phyloP scores from a whole-genome alignment of 2,329 filamentous ascomycete genomes.

The Lithohypha guttulata region DNA sequence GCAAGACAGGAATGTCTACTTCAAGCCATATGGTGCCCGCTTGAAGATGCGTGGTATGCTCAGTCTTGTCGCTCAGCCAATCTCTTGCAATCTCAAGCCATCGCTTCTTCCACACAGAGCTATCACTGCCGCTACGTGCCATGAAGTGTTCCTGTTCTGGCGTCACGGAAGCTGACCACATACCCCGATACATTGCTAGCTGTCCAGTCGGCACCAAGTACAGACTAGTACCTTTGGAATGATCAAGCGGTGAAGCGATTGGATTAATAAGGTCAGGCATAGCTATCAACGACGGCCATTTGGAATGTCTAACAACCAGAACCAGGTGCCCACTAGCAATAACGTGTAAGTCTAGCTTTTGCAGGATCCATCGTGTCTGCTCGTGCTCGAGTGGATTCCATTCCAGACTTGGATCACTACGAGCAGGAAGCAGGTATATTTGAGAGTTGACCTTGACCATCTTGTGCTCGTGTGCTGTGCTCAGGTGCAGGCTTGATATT shows the following conservation, averaged over 20 bases:
- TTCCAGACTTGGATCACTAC: not conserved
- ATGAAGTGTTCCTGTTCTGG: not conserved
- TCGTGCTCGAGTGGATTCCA: not conserved
- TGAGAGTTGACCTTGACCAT: not conserved
- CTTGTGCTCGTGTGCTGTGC: not conserved
- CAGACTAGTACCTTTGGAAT: not conserved
- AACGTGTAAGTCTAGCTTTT: slow-evolving; percentile 17
- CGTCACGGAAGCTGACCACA: not conserved
- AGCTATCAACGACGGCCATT: not conserved
- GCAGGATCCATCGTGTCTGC: not conserved
- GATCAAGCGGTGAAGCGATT: not conserved
- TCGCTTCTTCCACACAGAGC: no score
- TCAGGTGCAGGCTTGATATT: slow-evolving; percentile 16
- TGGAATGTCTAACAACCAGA: slow-evolving; percentile 7
- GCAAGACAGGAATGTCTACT: slow-evolving; percentile 13
- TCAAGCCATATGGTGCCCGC: slow-evolving; percentile 14
- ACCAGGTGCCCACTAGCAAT: slow-evolving; percentile 18
- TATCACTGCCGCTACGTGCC: no score
- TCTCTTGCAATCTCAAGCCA: slow-evolving; percentile 2
- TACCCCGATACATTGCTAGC: slow-evolving; percentile 2
- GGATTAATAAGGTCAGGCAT: not conserved
- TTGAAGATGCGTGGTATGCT: not conserved
- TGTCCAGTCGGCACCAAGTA: slow-evolving; percentile 8
- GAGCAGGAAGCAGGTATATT: not conserved
- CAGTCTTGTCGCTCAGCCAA: not conserved